These are phyloP conservation scores for Candida corydali DNA, from an alignment of 805 yeast genomes.

Conservation along the genomic window DNA sequence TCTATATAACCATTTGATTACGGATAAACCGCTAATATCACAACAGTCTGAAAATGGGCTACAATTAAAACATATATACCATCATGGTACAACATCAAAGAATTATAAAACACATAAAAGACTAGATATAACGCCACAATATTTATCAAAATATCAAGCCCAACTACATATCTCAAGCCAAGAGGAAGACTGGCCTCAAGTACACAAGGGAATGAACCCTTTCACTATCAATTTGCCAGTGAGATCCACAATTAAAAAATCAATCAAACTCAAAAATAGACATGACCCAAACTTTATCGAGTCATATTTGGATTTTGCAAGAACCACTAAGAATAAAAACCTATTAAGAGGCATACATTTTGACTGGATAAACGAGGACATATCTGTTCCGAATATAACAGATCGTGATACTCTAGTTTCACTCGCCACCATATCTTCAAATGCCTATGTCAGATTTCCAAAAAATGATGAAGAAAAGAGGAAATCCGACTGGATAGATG, in stretches of 20 bases:
- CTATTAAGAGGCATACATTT: constrained; percentile 36
- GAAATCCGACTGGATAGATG: constrained; percentile 82
- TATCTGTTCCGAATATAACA: constrained; percentile 66
- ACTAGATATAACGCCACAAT: constrained; percentile 46
- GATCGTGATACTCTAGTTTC: constrained; percentile 72
- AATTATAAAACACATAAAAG: constrained; percentile 42
- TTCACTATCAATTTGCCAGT: constrained; percentile 34
- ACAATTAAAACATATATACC: constrained; percentile 53
- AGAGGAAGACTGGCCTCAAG: constrained; percentile 32
- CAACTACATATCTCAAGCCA: constrained; percentile 4
- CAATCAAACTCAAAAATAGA: constrained; percentile 29
- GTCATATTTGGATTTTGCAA: constrained; percentile 57
- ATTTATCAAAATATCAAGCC: constrained; percentile 17
- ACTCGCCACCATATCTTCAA: constrained; percentile 81
- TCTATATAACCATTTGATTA: too few relatives aligned
- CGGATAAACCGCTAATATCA: neutral
- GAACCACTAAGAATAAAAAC: constrained; percentile 33
- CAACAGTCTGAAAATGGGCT: constrained; percentile 11
- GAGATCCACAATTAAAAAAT: constrained; percentile 14
- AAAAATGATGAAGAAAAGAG: constrained; percentile 41
- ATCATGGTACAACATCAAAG: constrained; percentile 50
- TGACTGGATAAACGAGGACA: constrained; percentile 60
- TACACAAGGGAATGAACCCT: constrained; percentile 31
- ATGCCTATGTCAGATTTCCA: constrained; percentile 84
- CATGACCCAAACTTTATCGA: constrained; percentile 61